Evolutionary conservation across 495 filamentous ascomycete genomes (phyloP).

Genomic region (Podospora sp.): DNA sequence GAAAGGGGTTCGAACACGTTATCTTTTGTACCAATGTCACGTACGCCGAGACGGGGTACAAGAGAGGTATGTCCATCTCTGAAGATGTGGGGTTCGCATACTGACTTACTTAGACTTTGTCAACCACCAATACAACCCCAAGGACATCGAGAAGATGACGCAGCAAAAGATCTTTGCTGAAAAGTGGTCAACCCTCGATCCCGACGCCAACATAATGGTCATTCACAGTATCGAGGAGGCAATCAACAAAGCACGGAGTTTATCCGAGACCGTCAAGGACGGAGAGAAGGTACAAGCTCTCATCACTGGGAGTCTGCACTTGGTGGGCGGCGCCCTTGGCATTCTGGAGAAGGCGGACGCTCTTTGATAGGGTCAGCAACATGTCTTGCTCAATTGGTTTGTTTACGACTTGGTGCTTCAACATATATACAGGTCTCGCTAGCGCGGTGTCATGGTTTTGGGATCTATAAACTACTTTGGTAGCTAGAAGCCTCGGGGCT

Average conservation of each 20-base stretch:
- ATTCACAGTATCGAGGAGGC: conserved; percentile 84
- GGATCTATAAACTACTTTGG: neutral
- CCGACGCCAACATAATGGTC: conserved; percentile 61
- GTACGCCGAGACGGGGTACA: conserved; percentile 69
- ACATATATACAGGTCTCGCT: neutral
- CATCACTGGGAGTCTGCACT: conserved; percentile 65
- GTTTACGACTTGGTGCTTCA: neutral
- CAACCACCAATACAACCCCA: conserved; percentile 69
- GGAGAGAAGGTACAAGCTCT: conserved; percentile 48
- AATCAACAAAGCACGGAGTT: conserved; percentile 63
- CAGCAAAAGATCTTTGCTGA: conserved; percentile 75
- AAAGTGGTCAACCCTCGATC: conserved; percentile 71
- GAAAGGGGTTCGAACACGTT: conserved; percentile 71
- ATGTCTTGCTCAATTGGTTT: neutral
- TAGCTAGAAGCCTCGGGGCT: conserved; percentile 14
- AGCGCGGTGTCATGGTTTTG: neutral
- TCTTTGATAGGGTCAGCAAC: conserved; percentile 23
- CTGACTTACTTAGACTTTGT: conserved; percentile 62
- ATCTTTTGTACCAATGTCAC: conserved; percentile 92
- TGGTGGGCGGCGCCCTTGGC: conserved; percentile 61
- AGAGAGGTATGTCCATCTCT: conserved; percentile 38
- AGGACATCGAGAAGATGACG: conserved; percentile 66
- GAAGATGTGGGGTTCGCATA: conserved; percentile 32
- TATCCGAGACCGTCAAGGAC: conserved; percentile 39
- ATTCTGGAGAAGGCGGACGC: conserved; percentile 51